phyloP scores from a whole-genome alignment of 1,284 basidiomycete species.

The Clitocybe nebularis region DNA sequence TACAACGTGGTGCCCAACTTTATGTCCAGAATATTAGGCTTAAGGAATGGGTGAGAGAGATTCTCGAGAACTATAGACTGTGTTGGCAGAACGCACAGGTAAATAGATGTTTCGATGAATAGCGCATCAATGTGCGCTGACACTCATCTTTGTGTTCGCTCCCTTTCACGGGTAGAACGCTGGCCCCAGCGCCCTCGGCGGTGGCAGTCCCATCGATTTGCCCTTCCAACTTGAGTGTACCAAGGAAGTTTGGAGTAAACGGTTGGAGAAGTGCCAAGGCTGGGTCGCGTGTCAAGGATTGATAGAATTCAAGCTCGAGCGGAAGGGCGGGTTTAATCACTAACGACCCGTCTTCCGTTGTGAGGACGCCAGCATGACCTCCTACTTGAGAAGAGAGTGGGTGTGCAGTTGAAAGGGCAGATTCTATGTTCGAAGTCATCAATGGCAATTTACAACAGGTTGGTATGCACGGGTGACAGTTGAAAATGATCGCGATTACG shows the following conservation, averaged over 20 bases:
- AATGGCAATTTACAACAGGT: too few relatives aligned
- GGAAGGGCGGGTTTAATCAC: constrained; percentile 82
- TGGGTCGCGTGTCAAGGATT: constrained; percentile 44
- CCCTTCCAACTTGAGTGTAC: constrained; percentile 70
- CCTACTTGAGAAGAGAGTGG: constrained; percentile 68
- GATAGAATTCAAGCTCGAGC: constrained; percentile 81
- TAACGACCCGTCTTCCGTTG: constrained; percentile 72
- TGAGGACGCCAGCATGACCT: constrained; percentile 78
- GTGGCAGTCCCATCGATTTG: constrained; percentile 34
- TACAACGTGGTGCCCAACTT: constrained; percentile 90
- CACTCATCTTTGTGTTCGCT: constrained; percentile 45
- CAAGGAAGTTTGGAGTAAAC: constrained; percentile 73
- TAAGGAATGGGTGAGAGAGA: constrained; percentile 65
- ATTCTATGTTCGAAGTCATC: neutral
- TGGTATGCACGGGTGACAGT: too few relatives aligned
- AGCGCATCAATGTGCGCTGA: neutral
- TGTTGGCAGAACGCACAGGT: constrained; percentile 17
- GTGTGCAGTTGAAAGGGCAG: neutral
- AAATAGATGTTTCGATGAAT: neutral
- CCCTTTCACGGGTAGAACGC: constrained; percentile 25
- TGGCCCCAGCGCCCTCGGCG: constrained; percentile 19
- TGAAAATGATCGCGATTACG: too few relatives aligned
- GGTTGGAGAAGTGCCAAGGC: constrained; percentile 42
- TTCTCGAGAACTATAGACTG: constrained; percentile 88
- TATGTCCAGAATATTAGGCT: constrained; percentile 86